These are phyloP conservation scores for Ceratocystis papillata DNA, from an alignment of 2,329 filamentous ascomycete genomes.

Conservation along the genomic window DNA sequence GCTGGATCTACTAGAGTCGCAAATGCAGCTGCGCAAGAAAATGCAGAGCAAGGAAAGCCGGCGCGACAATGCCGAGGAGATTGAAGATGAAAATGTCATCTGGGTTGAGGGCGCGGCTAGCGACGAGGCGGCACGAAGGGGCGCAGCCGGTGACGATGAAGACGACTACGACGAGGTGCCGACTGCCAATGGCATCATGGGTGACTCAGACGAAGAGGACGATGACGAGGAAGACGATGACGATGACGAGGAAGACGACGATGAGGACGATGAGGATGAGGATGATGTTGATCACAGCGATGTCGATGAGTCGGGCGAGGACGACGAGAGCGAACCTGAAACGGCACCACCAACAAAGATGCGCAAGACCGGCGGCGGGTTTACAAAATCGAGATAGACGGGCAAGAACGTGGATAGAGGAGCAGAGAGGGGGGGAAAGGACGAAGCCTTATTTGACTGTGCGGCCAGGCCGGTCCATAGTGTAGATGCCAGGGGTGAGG, in stretches of 20 bases:
- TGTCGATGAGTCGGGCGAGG: conserved; percentile 46
- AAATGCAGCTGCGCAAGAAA: conserved; percentile 67
- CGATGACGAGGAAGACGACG: conserved; percentile 37
- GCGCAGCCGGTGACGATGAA: conserved; percentile 40
- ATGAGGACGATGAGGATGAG: conserved; percentile 41
- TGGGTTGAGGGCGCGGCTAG: conserved; percentile 74
- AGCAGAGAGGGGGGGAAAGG: neutral
- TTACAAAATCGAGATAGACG: conserved; percentile 33
- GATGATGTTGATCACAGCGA: conserved; percentile 52
- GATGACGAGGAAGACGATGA: conserved; percentile 37
- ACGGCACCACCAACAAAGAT: conserved; percentile 40
- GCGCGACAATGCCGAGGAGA: conserved; percentile 34
- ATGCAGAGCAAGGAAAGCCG: conserved; percentile 41
- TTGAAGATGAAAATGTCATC: conserved; percentile 56
- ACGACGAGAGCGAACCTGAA: conserved; percentile 44
- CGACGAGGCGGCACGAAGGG: conserved; percentile 29
- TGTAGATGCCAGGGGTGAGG: neutral
- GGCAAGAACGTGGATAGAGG: neutral
- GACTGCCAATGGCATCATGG: conserved; percentile 44
- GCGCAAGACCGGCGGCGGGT: conserved; percentile 33
- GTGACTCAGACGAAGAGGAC: conserved; percentile 49
- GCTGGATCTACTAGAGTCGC: conserved; percentile 83
- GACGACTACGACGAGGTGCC: conserved; percentile 47
- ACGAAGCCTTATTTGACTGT: neutral
- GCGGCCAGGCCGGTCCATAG: neutral